Percentiles rank a stretch among this genome's conserved stretches.
Evolutionary conservation across 306 rosid genomes (phyloP).

Genomic region (Fragaria vesca): DNA sequence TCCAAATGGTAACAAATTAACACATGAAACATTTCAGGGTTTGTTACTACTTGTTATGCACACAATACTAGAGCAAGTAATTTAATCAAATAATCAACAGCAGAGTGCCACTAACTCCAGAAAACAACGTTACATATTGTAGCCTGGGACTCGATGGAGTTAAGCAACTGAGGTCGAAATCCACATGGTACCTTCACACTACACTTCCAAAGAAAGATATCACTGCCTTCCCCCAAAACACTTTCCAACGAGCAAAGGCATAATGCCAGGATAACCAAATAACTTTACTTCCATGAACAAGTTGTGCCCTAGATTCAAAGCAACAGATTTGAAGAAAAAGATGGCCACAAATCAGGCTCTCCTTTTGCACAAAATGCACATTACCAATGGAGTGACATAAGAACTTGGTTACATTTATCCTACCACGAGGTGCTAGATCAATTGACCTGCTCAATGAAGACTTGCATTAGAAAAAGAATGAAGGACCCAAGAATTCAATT

Average conservation of each 20-base stretch:
- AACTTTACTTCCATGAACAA: background rate
- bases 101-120: background rate
- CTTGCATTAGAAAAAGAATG: conserved; percentile 1
- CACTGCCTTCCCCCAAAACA: background rate
- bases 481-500: background rate
- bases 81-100: background rate
- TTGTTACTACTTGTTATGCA: background rate
- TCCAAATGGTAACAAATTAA: background rate
- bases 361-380: background rate
- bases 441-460: background rate
- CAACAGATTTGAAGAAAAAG: background rate
- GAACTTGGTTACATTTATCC: background rate
- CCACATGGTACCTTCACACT: background rate
- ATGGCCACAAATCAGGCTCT: background rate
- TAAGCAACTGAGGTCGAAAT: background rate
- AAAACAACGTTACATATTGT: background rate
- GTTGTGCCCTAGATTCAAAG: background rate
- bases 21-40: background rate
- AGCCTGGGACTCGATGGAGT: background rate
- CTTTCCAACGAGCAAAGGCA: background rate
- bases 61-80: background rate
- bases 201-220: background rate
- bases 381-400: background rate
- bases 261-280: background rate
- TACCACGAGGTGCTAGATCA: background rate